A percentile compares a stretch with the other conserved stretches of the same genome.
Conservation (phyloP, 2,329 filamentous ascomycete species). For the Trichophaea hybrida region DNA sequence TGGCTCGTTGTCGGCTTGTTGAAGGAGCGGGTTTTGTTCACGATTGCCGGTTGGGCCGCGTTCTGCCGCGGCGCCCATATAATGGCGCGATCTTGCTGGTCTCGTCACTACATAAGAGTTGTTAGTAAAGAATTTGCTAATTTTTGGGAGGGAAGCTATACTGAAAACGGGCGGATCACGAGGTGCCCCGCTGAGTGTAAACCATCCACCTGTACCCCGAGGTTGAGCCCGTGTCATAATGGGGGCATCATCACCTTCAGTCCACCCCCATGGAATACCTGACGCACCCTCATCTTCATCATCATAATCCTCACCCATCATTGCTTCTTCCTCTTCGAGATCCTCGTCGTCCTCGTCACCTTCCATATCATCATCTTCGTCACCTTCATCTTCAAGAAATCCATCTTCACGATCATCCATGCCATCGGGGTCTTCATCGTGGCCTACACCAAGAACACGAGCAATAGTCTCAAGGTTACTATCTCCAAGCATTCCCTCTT, state of each 20-base stretch:
- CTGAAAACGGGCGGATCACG: conserved; percentile 25
- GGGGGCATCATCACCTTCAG: conserved; percentile 26
- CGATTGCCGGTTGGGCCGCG: conserved; percentile 15
- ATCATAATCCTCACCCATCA: conserved; percentile 39
- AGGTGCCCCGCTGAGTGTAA: conserved; percentile 27
- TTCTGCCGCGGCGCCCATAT: conserved; percentile 16
- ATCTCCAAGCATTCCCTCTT: conserved; percentile 21
- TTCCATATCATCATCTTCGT: conserved; percentile 34
- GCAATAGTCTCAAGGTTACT: conserved; percentile 23
- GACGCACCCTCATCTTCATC: conserved; percentile 32
- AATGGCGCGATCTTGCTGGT: conserved; percentile 15
- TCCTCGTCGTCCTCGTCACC: conserved; percentile 34
- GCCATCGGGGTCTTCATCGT: conserved; percentile 24
- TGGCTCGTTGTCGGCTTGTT: conserved; percentile 21
- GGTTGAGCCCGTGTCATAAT: conserved; percentile 26
- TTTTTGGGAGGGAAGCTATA: conserved; percentile 15
- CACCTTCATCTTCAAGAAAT: conserved; percentile 39
- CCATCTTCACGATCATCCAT: conserved; percentile 25
- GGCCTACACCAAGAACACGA: conserved; percentile 21
- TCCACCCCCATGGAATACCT: conserved; percentile 27
- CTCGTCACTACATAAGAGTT: conserved; percentile 16
- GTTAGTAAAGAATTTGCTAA: not conserved
- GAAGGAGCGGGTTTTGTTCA: conserved; percentile 23
- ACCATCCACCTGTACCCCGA: conserved; percentile 28
- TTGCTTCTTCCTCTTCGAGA: conserved; percentile 40